phyloP scores from a whole-genome alignment of 148 eudicot species.

The Oxyria digyna region DNA sequence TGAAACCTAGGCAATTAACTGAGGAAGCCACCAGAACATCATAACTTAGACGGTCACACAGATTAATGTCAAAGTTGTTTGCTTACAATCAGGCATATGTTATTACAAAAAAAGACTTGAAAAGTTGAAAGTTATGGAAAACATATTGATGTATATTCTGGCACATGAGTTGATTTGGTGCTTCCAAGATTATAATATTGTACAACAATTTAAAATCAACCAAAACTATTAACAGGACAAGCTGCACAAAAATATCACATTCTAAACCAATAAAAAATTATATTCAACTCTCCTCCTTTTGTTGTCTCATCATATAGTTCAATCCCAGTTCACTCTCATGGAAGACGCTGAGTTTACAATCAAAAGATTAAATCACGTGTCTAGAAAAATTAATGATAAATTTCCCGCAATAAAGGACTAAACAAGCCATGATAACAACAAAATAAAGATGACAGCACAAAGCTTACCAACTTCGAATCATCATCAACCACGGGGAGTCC shows the following conservation, averaged over 20 bases:
- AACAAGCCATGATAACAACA: neutral
- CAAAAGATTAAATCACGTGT: neutral
- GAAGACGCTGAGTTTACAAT: neutral
- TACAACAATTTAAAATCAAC: neutral
- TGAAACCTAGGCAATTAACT: neutral
- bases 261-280: neutral
- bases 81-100: neutral
- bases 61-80: neutral
- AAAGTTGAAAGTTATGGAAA: neutral
- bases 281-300: neutral
- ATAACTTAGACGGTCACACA: neutral
- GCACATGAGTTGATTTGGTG: neutral
- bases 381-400: neutral
- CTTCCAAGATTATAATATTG: neutral
- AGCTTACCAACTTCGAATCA: constrained; percentile 70
- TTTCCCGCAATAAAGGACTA: neutral
- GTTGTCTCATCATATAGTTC: neutral
- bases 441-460: neutral
- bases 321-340: neutral
- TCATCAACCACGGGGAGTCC: constrained; percentile 68
- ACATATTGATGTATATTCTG: neutral
- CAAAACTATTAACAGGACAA: neutral
- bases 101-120: neutral
- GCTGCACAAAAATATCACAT: neutral
- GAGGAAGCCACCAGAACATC: neutral